Conservation (phyloP, 495 filamentous ascomycete species). For the Neurospora sp. region DNA sequence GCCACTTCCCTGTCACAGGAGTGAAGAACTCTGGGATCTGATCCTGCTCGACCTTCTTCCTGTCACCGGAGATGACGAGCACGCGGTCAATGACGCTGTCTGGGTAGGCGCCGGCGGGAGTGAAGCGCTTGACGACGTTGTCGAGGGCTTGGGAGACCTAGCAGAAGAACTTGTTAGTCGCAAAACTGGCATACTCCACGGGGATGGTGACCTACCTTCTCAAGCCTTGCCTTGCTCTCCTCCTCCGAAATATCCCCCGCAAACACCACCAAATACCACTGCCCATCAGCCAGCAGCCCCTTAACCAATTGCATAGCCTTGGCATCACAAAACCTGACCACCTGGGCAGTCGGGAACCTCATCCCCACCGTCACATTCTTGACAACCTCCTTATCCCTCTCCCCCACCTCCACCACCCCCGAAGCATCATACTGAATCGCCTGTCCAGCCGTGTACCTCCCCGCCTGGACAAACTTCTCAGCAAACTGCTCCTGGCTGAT, state of each 20-base stretch:
- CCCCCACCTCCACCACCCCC: slow-evolving; percentile 28
- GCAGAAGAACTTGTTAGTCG: background rate
- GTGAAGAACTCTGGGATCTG: slow-evolving; percentile 50
- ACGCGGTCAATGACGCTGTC: slow-evolving; percentile 55
- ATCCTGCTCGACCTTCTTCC: slow-evolving; percentile 46
- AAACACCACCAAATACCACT: slow-evolving; percentile 54
- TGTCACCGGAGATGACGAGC: slow-evolving; percentile 43
- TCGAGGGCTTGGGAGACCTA: slow-evolving; percentile 22
- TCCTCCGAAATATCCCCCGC: slow-evolving; percentile 36
- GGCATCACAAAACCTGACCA: slow-evolving; percentile 49
- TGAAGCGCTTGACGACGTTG: slow-evolving; percentile 35
- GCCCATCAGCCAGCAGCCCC: slow-evolving; percentile 41
- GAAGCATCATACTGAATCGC: slow-evolving; percentile 48
- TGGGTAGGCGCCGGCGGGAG: slow-evolving; percentile 30
- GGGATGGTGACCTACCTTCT: slow-evolving; percentile 39
- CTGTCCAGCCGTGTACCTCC: slow-evolving; percentile 55
- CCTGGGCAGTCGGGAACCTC: slow-evolving; percentile 46
- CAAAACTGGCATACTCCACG: too few relatives aligned
- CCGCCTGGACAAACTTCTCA: slow-evolving; percentile 50
- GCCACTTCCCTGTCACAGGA: slow-evolving; percentile 48
- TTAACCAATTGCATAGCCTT: slow-evolving; percentile 43
- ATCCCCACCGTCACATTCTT: slow-evolving; percentile 42
- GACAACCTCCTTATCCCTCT: slow-evolving; percentile 25
- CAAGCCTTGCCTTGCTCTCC: slow-evolving; percentile 23
- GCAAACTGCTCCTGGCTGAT: slow-evolving; percentile 38